phyloP scores from a whole-genome alignment of 83 land plant species.

The Thuja plicata region DNA sequence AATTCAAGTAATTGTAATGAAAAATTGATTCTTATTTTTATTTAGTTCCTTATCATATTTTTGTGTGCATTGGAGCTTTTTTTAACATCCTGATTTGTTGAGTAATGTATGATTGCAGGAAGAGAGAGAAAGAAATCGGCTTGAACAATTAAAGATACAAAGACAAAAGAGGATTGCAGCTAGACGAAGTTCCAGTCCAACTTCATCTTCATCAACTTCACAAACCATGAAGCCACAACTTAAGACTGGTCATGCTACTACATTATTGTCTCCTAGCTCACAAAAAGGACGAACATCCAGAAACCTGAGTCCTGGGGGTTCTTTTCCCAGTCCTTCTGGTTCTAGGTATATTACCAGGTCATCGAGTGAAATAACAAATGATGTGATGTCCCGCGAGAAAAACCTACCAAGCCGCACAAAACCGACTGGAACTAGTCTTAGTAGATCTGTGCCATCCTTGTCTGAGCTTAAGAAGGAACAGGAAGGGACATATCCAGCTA shows the following conservation, averaged over 20 bases:
- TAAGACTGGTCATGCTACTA: constrained; percentile 22
- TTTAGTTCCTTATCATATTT: background rate
- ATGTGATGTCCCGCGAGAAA: constrained; percentile 31
- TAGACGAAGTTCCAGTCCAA: constrained; percentile 28
- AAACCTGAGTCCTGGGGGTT: constrained; percentile 53
- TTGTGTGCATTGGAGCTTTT: background rate
- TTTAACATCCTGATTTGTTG: background rate
- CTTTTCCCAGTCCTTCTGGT: constrained; percentile 28
- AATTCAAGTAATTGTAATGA: background rate
- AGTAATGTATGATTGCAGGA: constrained; percentile 41
- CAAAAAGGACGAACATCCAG: constrained; percentile 49
- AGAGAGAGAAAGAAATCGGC: constrained; percentile 56
- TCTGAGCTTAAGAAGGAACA: constrained; percentile 49
- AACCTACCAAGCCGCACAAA: constrained; percentile 19
- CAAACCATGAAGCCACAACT: constrained; percentile 14
- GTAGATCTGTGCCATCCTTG: constrained; percentile 53
- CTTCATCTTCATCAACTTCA: constrained; percentile 25
- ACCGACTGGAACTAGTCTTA: constrained; percentile 41
- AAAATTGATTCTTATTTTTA: background rate
- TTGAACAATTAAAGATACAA: constrained; percentile 59
- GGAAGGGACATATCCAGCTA: constrained; percentile 23
- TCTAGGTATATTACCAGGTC: constrained; percentile 31
- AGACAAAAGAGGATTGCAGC: constrained; percentile 77
- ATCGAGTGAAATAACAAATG: constrained; percentile 18
- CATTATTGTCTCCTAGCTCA: constrained; percentile 40